These are phyloP conservation scores for Trichoderma sp. DNA, from an alignment of 2,329 filamentous ascomycete species.

Conservation along the genomic window DNA sequence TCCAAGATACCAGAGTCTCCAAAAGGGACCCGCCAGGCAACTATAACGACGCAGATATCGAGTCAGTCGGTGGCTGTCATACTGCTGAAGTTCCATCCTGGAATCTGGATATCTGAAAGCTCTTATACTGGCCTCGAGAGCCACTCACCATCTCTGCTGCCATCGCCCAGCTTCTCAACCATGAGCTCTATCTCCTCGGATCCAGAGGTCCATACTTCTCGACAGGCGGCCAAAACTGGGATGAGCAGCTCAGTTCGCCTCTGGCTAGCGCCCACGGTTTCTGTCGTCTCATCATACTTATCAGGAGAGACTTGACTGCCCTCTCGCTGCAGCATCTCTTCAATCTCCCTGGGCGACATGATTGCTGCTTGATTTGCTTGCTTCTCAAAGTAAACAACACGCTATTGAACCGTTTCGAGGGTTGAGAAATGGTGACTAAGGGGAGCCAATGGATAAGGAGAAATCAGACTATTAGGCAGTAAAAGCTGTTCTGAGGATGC, in stretches of 20 bases:
- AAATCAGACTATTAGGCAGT: background rate
- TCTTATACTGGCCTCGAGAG: background rate
- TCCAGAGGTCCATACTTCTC: conserved; percentile 44
- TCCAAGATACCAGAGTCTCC: conserved; percentile 60
- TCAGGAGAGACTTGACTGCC: conserved; percentile 35
- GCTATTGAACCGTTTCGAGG: background rate
- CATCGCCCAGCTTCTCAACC: conserved; percentile 56
- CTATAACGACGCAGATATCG: conserved; percentile 38
- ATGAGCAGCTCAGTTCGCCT: conserved; percentile 39
- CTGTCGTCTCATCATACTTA: conserved; percentile 33
- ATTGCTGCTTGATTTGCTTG: background rate
- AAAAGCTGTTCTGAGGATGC: background rate
- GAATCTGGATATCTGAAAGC: background rate
- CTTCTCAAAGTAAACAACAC: background rate
- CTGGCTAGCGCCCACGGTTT: conserved; percentile 30
- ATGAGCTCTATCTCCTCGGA: conserved; percentile 48
- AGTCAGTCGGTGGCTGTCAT: background rate
- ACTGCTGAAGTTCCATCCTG: background rate
- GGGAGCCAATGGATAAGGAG: background rate
- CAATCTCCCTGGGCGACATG: conserved; percentile 42
- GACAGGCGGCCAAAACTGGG: conserved; percentile 43
- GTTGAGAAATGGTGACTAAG: background rate
- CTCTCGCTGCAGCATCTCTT: conserved; percentile 39
- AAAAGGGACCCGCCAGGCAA: conserved; percentile 57
- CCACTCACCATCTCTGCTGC: conserved; percentile 57